Base-by-base conservation (phyloP, 768 basidiomycete genomes). In the Lactarius quietus region DNA sequence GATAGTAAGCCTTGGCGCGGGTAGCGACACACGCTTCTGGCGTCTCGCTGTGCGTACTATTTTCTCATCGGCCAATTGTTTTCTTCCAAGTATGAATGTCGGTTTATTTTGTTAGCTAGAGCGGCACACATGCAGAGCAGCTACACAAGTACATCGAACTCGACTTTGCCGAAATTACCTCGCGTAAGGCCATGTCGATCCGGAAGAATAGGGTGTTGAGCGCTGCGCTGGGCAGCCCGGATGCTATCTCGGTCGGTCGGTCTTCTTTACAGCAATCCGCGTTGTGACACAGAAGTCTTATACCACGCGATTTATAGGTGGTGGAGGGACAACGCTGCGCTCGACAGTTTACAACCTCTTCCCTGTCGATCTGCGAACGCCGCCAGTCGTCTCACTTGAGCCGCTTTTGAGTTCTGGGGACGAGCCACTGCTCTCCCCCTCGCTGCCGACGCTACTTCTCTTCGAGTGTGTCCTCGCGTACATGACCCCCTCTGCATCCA, bases 1-100 rank as follows among this genome's bases (percentile, higher is more conserved):
- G 80, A 88, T 98, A 61, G 84, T 98, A n/a, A 96, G 92, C 75
- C 75, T 98, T 35, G 97, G 97, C 0, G 90, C 95, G 2, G 97
- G 97, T 28, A 98, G 93, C 71, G 97, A 99, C 77, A 94, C 94
- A 3, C 80, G 97, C 60, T 98, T 92, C 74, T 99, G 96, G 95
- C 82, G 95, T 62, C 78, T 96, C 70, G 83, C 81, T 78, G 93
- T 93, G 78, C 78, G 90, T 83, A 33, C 26, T 26, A 33, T 17
- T 52, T 17, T 28, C 29, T 33, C 28, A 31, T 15, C 23, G 52
- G 14, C 15, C 6, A 8, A 9, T n/a, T 54, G 20, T 41, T 8
- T 15, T 26, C n/a, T 17, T 57, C 10, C 6, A 61, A 26, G n/a
- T 29, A 54, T 39, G 20, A 33, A 33, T 33, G 57, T 59, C 43